phyloP scores from a whole-genome alignment of 2,329 filamentous ascomycete species.

The Aspergillus neotritici region DNA sequence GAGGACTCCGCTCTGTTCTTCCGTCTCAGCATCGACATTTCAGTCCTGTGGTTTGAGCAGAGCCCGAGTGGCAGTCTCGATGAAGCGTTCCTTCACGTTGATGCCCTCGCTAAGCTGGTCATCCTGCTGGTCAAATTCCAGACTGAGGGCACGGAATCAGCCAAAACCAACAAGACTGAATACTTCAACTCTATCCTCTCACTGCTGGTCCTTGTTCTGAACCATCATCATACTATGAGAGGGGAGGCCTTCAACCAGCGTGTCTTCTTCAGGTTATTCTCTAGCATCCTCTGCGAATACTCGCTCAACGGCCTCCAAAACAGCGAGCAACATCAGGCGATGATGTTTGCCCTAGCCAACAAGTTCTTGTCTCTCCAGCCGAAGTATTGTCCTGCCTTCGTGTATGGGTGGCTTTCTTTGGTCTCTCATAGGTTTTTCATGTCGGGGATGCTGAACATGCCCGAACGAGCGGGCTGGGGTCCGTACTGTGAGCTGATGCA shows the following conservation, averaged over 20 bases:
- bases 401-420: conserved; percentile 77
- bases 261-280: conserved; percentile 87
- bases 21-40: conserved; percentile 72
- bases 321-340: conserved; percentile 58
- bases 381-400: conserved; percentile 70
- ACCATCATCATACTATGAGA: conserved; percentile 75
- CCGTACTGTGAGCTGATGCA: conserved; percentile 68
- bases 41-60: conserved; percentile 71
- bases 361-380: conserved; percentile 72
- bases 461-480: conserved; percentile 67
- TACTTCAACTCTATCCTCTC: conserved; percentile 75
- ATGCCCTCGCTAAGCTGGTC: conserved; percentile 77
- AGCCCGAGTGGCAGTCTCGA: conserved; percentile 56
- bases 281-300: conserved; percentile 73
- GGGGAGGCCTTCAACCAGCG: conserved; percentile 79
- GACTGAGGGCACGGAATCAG: conserved; percentile 53
- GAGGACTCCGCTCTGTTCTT: conserved; percentile 77
- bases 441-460: conserved; percentile 65
- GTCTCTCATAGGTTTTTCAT: conserved; percentile 81
- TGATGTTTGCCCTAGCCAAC: conserved; percentile 66
- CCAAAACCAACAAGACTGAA: conserved; percentile 58
- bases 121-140: conserved; percentile 69
- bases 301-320: conserved; percentile 54
- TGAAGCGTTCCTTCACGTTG: conserved; percentile 60
- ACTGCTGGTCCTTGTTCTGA: conserved; percentile 73